phyloP scores from a whole-genome alignment of 2,329 filamentous ascomycete genomes.

The Monosporascus ibericus region DNA sequence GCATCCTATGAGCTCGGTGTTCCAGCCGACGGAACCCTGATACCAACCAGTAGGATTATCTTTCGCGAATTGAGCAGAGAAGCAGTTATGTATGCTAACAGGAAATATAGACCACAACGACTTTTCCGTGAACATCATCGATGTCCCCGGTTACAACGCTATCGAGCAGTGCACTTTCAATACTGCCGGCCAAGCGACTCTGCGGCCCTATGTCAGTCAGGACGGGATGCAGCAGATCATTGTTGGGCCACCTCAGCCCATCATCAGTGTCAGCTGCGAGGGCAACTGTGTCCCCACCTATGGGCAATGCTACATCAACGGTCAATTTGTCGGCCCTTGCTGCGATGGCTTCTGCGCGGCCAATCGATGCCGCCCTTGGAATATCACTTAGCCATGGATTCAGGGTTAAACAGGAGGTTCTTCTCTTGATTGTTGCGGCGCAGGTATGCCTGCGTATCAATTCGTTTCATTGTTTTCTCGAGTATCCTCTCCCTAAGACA shows the following conservation, averaged over 20 bases:
- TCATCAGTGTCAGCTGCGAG: constrained; percentile 36
- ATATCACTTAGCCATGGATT: not conserved
- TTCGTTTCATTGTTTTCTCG: no score
- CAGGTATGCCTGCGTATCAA: no score
- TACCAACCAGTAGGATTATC: constrained; percentile 29
- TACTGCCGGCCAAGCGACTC: constrained; percentile 26
- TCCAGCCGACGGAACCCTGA: constrained; percentile 32
- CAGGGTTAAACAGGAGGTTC: no score
- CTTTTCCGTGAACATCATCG: constrained; percentile 33
- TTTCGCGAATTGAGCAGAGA: not conserved
- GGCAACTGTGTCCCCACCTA: constrained; percentile 37
- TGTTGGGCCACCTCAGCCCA: constrained; percentile 38
- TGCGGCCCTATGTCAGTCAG: constrained; percentile 23
- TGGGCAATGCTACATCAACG: constrained; percentile 29
- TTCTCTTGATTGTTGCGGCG: no score
- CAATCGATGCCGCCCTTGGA: constrained; percentile 34
- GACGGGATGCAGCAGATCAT: constrained; percentile 32
- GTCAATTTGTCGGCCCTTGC: constrained; percentile 32
- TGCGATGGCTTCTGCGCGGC: constrained; percentile 39
- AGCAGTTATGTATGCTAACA: not conserved
- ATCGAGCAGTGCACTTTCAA: constrained; percentile 37
- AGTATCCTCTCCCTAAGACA: no score
- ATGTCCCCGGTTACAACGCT: constrained; percentile 38
- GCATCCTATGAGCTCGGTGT: constrained; percentile 35
- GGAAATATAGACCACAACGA: constrained; percentile 27